Conservation (phyloP, 768 basidiomycete species). For the Pleurotus pulmonarius region DNA sequence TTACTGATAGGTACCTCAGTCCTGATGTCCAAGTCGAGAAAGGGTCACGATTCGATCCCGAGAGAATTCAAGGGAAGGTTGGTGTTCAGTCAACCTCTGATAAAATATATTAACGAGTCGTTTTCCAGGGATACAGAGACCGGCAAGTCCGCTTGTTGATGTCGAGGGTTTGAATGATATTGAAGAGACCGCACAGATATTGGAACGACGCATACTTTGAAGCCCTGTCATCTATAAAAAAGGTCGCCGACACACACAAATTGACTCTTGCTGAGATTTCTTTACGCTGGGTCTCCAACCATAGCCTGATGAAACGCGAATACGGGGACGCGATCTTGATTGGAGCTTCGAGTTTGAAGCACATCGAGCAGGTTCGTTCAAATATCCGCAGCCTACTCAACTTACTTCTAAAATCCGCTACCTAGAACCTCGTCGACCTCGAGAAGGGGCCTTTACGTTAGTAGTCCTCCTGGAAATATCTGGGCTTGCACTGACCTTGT, state of each 20-base stretch:
- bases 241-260: slow-evolving; percentile 39
- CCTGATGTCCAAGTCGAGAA: slow-evolving; percentile 36
- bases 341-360: slow-evolving; percentile 54
- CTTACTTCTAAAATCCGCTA: not conserved
- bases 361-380: slow-evolving; percentile 44
- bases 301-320: slow-evolving; percentile 45
- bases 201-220: slow-evolving; percentile 54
- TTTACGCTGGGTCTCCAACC: slow-evolving; percentile 58
- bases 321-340: slow-evolving; percentile 54
- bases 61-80: slow-evolving; percentile 42
- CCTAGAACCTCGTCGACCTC: slow-evolving; percentile 43
- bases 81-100: not conserved
- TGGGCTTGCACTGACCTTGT: not conserved
- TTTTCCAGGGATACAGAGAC: not conserved
- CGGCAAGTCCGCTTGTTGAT: not conserved
- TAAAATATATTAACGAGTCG: not conserved
- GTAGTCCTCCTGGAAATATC: slow-evolving; percentile 8
- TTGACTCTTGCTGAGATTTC: slow-evolving; percentile 52
- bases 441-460: slow-evolving; percentile 56
- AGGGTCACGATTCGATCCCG: slow-evolving; percentile 56
- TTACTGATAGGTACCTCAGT: slow-evolving; percentile 48
- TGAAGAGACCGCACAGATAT: slow-evolving; percentile 30
- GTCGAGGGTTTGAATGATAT: not conserved
- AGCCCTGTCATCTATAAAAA: slow-evolving; percentile 39
- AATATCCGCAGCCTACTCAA: not conserved